Conservation (phyloP, 2,329 filamentous ascomycete genomes). For the Tolypocladium paradoxum region DNA sequence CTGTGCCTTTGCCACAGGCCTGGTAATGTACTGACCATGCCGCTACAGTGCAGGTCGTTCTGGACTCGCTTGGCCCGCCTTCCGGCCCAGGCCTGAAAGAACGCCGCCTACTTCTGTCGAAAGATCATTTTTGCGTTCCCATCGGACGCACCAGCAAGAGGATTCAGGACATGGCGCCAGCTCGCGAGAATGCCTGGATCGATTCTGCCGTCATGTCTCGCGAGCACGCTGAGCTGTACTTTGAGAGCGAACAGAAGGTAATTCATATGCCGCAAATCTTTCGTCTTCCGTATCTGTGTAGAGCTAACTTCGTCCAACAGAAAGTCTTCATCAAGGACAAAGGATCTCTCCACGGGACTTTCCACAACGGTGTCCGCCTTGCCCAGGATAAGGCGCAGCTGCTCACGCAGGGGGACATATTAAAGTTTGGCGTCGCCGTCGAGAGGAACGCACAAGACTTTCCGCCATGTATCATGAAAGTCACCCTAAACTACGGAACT, state of each 20-base stretch:
- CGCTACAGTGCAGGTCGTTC: constrained; percentile 18
- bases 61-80: constrained; percentile 13
- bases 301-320: constrained; percentile 17
- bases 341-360: constrained; percentile 44
- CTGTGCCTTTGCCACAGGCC: background rate
- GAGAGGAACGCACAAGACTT: constrained; percentile 22
- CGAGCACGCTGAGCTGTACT: constrained; percentile 46
- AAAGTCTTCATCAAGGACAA: constrained; percentile 33
- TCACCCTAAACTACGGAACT: constrained; percentile 18
- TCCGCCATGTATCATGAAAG: constrained; percentile 26
- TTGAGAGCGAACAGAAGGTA: constrained; percentile 35
- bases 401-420: constrained; percentile 17
- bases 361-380: constrained; percentile 24
- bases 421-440: constrained; percentile 26
- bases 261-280: constrained; percentile 3
- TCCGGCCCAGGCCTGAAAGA: constrained; percentile 10
- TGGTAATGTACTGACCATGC: background rate
- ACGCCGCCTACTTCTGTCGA: constrained; percentile 21
- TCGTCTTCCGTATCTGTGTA: background rate
- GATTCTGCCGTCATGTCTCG: constrained; percentile 64
- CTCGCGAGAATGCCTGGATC: constrained; percentile 51
- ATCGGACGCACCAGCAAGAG: constrained; percentile 36
- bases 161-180: constrained; percentile 20
- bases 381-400: constrained; percentile 4
- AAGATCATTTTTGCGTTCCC: constrained; percentile 14